phyloP scores from a whole-genome alignment of 73 alveolate species.

The Blepharisma japonicum region DNA sequence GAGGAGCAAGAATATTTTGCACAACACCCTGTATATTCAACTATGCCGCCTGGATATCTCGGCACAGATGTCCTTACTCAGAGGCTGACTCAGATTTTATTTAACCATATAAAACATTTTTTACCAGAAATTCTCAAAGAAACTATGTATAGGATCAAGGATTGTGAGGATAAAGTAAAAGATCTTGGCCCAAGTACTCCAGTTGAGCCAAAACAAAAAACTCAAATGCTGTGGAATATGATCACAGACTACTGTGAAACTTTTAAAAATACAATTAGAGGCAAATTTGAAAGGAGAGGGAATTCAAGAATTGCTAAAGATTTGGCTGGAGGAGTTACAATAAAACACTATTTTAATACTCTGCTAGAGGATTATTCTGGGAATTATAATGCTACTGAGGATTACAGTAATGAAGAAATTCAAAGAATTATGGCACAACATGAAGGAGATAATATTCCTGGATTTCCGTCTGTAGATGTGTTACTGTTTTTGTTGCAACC shows the following conservation, averaged over 20 bases:
- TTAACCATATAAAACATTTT: constrained; percentile 67
- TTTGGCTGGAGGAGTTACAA: constrained; percentile 64
- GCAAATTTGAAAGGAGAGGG: constrained; percentile 63
- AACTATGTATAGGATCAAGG: constrained; percentile 49
- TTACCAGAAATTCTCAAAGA: constrained; percentile 91
- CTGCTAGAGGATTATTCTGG: constrained; percentile 3
- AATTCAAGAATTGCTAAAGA: constrained; percentile 42
- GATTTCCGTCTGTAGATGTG: constrained; percentile 63
- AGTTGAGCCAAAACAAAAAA: constrained; percentile 71
- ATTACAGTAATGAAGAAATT: constrained; percentile 60
- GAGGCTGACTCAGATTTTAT: constrained; percentile 68
- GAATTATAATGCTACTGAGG: constrained; percentile 44
- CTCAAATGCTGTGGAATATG: constrained; percentile 87
- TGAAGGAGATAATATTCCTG: constrained; percentile 68
- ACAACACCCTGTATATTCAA: constrained; percentile 59
- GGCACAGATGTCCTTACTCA: constrained; percentile 78
- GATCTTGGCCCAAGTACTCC: constrained; percentile 89
- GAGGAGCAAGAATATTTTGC: constrained; percentile 41
- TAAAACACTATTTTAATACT: constrained; percentile 31
- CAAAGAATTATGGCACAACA: constrained; percentile 45
- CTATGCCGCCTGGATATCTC: constrained; percentile 65
- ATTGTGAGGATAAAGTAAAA: constrained; percentile 66
- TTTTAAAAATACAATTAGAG: constrained; percentile 74
- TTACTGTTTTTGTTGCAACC: constrained; percentile 51
- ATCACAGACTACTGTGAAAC: constrained; percentile 83